A percentile compares a stretch with the other conserved stretches of the same genome.
These are phyloP conservation scores for Truncatella angustata DNA, from an alignment of 2,329 filamentous ascomycete genomes.

Conservation along the genomic window DNA sequence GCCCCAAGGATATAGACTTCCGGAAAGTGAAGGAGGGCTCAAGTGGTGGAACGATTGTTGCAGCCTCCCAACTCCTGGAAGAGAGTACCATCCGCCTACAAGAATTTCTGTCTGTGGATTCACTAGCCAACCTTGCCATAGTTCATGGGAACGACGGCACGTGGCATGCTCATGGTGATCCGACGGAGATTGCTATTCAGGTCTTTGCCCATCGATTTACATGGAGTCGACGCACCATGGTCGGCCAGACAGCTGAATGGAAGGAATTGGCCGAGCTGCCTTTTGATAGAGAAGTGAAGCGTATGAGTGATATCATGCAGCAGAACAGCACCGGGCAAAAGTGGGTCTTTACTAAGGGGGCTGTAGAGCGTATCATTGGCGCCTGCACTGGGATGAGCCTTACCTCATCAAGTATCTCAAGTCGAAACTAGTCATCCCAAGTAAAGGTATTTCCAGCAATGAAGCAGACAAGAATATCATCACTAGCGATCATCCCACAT, in stretches of 20 bases:
- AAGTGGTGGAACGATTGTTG: constrained; percentile 7
- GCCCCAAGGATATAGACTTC: constrained; percentile 30
- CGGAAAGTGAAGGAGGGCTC: background rate
- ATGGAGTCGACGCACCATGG: constrained; percentile 52
- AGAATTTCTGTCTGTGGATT: constrained; percentile 57
- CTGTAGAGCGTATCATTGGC: constrained; percentile 65
- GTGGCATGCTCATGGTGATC: constrained; percentile 63
- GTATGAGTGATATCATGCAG: constrained; percentile 68
- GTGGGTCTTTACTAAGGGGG: constrained; percentile 56
- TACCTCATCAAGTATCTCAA: constrained; percentile 79
- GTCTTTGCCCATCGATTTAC: constrained; percentile 68
- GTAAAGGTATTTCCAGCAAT: constrained; percentile 89
- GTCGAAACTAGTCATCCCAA: constrained; percentile 91
- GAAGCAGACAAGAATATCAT: constrained; percentile 90
- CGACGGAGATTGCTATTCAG: constrained; percentile 71
- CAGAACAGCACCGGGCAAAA: constrained; percentile 32
- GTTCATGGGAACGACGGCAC: constrained; percentile 38
- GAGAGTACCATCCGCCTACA: constrained; percentile 43
- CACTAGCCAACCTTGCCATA: constrained; percentile 54
- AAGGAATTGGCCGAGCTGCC: constrained; percentile 63
- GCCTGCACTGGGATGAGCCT: constrained; percentile 44
- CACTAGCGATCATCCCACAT: constrained; percentile 81
- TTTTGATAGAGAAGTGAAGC: constrained; percentile 71
- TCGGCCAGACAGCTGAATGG: constrained; percentile 48
- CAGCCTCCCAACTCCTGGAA: constrained; percentile 34